Conservation (phyloP, 495 filamentous ascomycete genomes). For the Letharia lupina region DNA sequence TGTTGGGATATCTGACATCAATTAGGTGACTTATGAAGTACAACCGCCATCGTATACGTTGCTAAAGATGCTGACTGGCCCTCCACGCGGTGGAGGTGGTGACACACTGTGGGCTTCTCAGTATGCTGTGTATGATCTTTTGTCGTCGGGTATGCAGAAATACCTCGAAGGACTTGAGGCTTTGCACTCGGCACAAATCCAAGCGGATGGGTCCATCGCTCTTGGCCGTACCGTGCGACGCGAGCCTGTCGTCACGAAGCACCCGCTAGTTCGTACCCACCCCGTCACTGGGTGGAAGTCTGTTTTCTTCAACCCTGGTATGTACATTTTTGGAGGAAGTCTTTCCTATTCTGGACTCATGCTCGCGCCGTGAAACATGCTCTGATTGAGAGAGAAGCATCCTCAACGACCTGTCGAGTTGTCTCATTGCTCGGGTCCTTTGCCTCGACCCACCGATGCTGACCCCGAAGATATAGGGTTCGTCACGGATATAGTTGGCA, state of each 20-base stretch:
- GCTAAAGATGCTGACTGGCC: conserved; percentile 59
- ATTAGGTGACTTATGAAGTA: conserved; percentile 59
- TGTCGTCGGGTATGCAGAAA: conserved; percentile 61
- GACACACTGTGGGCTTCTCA: conserved; percentile 71
- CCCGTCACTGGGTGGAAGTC: conserved; percentile 74
- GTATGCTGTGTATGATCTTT: conserved; percentile 61
- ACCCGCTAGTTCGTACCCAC: conserved; percentile 65
- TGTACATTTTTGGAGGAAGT: neutral
- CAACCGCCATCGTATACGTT: conserved; percentile 74
- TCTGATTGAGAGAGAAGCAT: no score
- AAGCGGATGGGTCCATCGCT: conserved; percentile 55
- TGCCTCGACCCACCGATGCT: neutral
- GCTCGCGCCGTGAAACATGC: neutral
- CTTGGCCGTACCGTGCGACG: conserved; percentile 57
- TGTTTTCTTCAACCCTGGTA: conserved; percentile 67
- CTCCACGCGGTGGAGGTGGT: conserved; percentile 60
- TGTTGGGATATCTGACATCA: neutral
- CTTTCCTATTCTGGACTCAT: neutral
- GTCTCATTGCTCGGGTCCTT: neutral
- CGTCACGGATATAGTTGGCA: conserved; percentile 64
- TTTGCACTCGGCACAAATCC: conserved; percentile 61
- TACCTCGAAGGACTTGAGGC: conserved; percentile 64
- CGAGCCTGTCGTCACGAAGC: conserved; percentile 55
- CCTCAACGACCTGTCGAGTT: neutral
- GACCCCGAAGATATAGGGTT: conserved; percentile 34